A percentile compares a stretch with the other conserved stretches of the same genome.
phyloP scores from a whole-genome alignment of 2,329 filamentous ascomycete genomes.

The Coniochaeta prunicola region DNA sequence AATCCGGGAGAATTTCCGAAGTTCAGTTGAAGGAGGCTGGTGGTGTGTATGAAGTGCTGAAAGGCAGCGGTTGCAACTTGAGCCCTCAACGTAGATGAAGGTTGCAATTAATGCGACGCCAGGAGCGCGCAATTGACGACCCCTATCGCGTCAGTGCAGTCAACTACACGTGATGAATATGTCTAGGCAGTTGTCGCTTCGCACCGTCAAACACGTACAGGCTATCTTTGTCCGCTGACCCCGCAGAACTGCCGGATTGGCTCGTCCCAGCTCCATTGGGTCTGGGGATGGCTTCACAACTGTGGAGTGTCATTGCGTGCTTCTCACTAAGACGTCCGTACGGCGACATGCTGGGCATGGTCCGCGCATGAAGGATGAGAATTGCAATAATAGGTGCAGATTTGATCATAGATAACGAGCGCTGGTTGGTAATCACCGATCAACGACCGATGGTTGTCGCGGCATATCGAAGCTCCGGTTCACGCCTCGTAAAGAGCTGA shows the following conservation, averaged over 20 bases:
- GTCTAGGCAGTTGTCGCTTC: not conserved
- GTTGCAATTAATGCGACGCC: not conserved
- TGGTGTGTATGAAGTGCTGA: not conserved
- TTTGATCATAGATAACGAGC: slow-evolving; percentile 10
- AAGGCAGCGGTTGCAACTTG: not conserved
- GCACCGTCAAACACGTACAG: not conserved
- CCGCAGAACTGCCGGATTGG: not conserved
- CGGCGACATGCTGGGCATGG: not conserved
- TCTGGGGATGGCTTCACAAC: slow-evolving; percentile 1
- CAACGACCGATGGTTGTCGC: not conserved
- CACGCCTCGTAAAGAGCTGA: not conserved
- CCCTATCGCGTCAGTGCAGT: not conserved
- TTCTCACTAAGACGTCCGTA: not conserved
- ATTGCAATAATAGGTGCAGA: slow-evolving; percentile 9
- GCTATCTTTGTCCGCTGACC: not conserved
- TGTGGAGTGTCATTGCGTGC: not conserved
- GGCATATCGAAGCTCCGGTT: not conserved
- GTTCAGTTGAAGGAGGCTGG: not conserved
- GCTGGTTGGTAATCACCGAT: slow-evolving; percentile 7
- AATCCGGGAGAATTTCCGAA: not conserved
- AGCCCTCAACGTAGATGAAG: too few relatives aligned
- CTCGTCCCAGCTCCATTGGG: not conserved
- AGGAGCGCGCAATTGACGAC: not conserved
- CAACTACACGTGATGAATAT: not conserved
- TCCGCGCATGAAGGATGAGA: not conserved